phyloP scores from a whole-genome alignment of 257 asterid genomes.

The Lithospermum erythrorhizon region DNA sequence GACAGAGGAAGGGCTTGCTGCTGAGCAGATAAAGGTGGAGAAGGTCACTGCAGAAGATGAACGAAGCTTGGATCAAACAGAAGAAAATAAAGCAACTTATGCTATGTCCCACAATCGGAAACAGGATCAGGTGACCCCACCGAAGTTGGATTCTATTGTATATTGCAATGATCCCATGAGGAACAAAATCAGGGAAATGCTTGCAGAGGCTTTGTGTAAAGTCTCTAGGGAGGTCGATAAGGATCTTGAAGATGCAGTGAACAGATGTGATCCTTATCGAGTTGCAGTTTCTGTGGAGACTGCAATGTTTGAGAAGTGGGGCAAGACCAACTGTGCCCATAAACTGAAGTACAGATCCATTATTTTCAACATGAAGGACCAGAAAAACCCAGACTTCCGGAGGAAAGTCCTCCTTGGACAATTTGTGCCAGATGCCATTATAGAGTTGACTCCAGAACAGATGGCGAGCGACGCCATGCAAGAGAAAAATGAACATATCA shows the following conservation, averaged over 20 bases:
- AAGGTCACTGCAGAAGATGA: background rate
- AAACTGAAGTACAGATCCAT: slow-evolving; percentile 24
- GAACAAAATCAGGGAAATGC: slow-evolving; percentile 20
- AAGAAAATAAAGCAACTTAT: slow-evolving; percentile 31
- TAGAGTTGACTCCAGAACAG: slow-evolving; percentile 46
- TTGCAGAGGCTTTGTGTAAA: slow-evolving; percentile 20
- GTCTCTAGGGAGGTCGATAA: slow-evolving; percentile 16
- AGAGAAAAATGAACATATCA: slow-evolving; percentile 50
- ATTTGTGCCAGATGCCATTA: slow-evolving; percentile 25
- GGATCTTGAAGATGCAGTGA: slow-evolving; percentile 24
- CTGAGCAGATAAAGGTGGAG: slow-evolving; percentile 25
- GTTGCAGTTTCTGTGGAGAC: slow-evolving; percentile 21
- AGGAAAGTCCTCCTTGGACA: slow-evolving; percentile 55
- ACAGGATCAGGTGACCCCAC: slow-evolving; percentile 12
- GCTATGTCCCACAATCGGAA: slow-evolving; percentile 14
- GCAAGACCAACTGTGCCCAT: slow-evolving; percentile 20
- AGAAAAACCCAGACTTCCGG: slow-evolving; percentile 34
- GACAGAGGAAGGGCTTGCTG: slow-evolving; percentile 8
- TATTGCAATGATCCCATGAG: slow-evolving; percentile 20
- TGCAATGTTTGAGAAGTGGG: slow-evolving; percentile 25
- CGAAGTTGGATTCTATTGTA: slow-evolving; percentile 24
- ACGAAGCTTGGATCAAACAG: slow-evolving; percentile 8
- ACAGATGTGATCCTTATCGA: slow-evolving; percentile 42
- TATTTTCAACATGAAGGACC: slow-evolving; percentile 24
- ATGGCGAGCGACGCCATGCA: slow-evolving; percentile 70